Conservation (phyloP, 805 yeast genomes). For the Metschnikowia bowlesiae region DNA sequence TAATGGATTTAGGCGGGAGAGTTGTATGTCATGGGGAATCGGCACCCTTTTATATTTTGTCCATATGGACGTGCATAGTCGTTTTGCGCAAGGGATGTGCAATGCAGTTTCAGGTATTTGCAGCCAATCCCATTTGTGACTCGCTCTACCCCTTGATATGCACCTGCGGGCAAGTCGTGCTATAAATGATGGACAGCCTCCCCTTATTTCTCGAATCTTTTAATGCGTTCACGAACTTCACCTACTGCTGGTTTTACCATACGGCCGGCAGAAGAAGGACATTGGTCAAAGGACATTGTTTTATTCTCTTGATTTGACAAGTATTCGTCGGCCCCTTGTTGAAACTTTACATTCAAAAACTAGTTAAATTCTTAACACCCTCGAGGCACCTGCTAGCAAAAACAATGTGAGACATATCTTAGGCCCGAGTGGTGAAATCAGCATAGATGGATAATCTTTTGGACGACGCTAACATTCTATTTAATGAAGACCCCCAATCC, state of each 20-base stretch:
- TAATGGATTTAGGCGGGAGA: too few relatives aligned
- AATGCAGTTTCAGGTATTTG: background rate
- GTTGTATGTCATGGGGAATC: background rate
- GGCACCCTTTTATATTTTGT: background rate
- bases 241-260: too few relatives aligned
- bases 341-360: slow-evolving; percentile 9
- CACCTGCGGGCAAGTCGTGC: background rate
- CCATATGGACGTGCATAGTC: background rate
- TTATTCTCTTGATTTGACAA: too few relatives aligned
- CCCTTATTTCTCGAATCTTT: background rate
- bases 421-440: slow-evolving; percentile 55
- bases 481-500: slow-evolving; percentile 53
- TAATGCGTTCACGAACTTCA: too few relatives aligned
- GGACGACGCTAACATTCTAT: slow-evolving; percentile 54
- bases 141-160: background rate
- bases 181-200: background rate
- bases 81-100: background rate
- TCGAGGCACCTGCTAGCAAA: slow-evolving; percentile 38
- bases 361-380: slow-evolving; percentile 28
- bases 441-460: slow-evolving; percentile 52
- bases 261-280: background rate
- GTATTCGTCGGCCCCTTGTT: too few relatives aligned
- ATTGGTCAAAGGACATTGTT: background rate
- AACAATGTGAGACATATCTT: slow-evolving; percentile 56
- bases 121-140: background rate